Evolutionary conservation across 352 stramenopile species (phyloP), one percentile per base, ranked within the genome.

Genomic region (Pythium coloratum): DNA sequence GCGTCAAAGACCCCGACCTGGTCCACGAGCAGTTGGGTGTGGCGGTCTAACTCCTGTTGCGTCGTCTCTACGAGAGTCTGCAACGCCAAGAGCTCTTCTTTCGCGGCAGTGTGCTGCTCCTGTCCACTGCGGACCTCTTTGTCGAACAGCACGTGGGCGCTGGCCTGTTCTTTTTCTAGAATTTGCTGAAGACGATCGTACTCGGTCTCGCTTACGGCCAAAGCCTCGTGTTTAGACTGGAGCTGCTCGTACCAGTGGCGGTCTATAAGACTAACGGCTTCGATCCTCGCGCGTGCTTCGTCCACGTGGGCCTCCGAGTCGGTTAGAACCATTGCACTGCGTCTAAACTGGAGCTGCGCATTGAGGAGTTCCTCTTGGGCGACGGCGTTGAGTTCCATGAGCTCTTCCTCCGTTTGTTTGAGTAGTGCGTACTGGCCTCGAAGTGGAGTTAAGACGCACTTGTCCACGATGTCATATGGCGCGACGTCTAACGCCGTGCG

Each of bases 401-500:
- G 49, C 49, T 75, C 57, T 13, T 57, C 24, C 5, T 78, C 59
- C n/a, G 62, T 47, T 30, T 65, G 28, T 6, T 69, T 49, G 16
- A 79, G 69, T 9, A 55, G 42, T 2, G 59, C 51, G 3, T 72
- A 44, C 26, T 72, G 69, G 2, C 46, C 47, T 14, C 70, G 59
- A 44, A 83, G 67, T 10, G 77, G 79, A 6, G 42, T 36, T 4
- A 90, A 42, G 16, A 90, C 46, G 18, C 76, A 87, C 40, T 57
- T 64, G 26, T 84, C 77, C 0, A 88, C 34, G 2, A 86, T 26
- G 4, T 62, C 57, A 49, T 78, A 88, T 24, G 76, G 59, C 8
- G 79, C 81, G 9, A 90, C 64, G 53, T 90, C 81, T 8, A 90
- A 82, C 3, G 81, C 79, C 0, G 71, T 67, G 40, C 73, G 79